Conservation (phyloP, 202 grass and related monocot species). For the Zoysia matrella region DNA sequence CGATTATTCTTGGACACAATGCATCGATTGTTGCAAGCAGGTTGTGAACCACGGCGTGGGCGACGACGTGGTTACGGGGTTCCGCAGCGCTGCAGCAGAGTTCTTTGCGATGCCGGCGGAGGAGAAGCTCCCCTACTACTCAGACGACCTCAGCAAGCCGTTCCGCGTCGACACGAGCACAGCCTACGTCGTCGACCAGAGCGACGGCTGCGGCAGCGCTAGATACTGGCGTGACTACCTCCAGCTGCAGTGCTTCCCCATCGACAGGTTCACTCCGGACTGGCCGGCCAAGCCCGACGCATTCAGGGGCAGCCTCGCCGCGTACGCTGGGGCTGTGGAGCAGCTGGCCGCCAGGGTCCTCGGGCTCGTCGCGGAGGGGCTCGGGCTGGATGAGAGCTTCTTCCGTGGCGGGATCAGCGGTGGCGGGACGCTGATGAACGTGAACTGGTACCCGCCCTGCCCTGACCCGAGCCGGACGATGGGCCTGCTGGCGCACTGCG, state of each 20-base stretch:
- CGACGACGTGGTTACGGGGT: slow-evolving; percentile 2
- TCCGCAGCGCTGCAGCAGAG: slow-evolving; percentile 36
- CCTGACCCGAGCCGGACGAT: slow-evolving; percentile 50
- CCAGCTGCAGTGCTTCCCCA: slow-evolving; percentile 52
- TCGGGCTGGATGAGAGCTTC: slow-evolving; percentile 20
- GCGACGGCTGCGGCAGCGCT: too few relatives aligned
- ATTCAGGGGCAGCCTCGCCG: slow-evolving; percentile 19
- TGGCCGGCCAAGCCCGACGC: slow-evolving; percentile 46
- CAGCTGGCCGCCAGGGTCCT: slow-evolving; percentile 32
- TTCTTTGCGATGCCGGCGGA: slow-evolving; percentile 46
- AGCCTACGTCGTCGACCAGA: slow-evolving; percentile 10
- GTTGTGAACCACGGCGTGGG: slow-evolving; percentile 49
- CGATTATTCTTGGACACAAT: too few relatives aligned
- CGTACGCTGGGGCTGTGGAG: slow-evolving; percentile 40
- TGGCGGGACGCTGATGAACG: slow-evolving; percentile 55
- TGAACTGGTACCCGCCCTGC: slow-evolving; percentile 57
- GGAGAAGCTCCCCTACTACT: slow-evolving; percentile 49
- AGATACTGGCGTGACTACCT: slow-evolving; percentile 64
- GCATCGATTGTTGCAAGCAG: too few relatives aligned
- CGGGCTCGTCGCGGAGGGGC: slow-evolving; percentile 33
- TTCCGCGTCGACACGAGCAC: slow-evolving; percentile 53
- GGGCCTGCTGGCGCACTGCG: slow-evolving; percentile 55
- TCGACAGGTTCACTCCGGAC: slow-evolving; percentile 38
- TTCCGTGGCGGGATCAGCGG: slow-evolving; percentile 36
- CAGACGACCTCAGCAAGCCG: slow-evolving; percentile 40